phyloP scores from a whole-genome alignment of 1,284 basidiomycete species.

The Tausonia pullulans region DNA sequence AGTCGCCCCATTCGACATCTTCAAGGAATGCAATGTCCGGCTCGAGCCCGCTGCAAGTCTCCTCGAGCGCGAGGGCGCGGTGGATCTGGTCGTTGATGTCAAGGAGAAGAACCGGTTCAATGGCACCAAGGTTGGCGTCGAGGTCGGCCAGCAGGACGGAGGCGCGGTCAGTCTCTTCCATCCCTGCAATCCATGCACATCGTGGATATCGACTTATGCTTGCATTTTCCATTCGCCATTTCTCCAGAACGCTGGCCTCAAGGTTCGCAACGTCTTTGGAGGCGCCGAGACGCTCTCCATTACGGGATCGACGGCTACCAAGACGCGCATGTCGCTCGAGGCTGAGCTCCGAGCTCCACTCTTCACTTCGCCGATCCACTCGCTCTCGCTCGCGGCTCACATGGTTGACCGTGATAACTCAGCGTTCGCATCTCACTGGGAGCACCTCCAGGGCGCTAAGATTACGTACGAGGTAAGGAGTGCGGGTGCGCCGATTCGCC shows the following conservation, averaged over 20 bases:
- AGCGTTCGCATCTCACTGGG: slow-evolving; percentile 37
- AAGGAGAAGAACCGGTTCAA: slow-evolving; percentile 68
- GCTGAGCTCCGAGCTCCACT: slow-evolving; percentile 30
- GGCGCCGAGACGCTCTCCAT: slow-evolving; percentile 83
- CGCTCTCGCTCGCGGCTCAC: slow-evolving; percentile 31
- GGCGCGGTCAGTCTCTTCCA: slow-evolving; percentile 52
- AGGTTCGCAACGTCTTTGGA: slow-evolving; percentile 78
- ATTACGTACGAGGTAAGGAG: slow-evolving; percentile 32
- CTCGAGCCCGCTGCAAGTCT: slow-evolving; percentile 54
- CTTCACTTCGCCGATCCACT: slow-evolving; percentile 32
- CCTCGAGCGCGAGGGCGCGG: slow-evolving; percentile 52
- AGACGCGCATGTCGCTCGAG: slow-evolving; percentile 47
- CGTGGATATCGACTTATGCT: not conserved
- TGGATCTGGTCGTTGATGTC: slow-evolving; percentile 74
- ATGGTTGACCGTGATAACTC: slow-evolving; percentile 39
- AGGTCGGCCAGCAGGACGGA: slow-evolving; percentile 89
- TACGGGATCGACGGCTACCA: slow-evolving; percentile 72
- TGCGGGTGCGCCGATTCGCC: not conserved
- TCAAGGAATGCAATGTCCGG: slow-evolving; percentile 55
- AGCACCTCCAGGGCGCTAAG: slow-evolving; percentile 35
- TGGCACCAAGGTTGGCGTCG: slow-evolving; percentile 68
- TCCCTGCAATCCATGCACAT: not conserved
- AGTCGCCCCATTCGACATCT: slow-evolving; percentile 61
- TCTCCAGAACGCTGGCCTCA: slow-evolving; percentile 59
- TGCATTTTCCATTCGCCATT: not conserved